Percentiles rank a stretch among this genome's conserved stretches.
These are phyloP conservation scores for Pelargonium australe DNA, from an alignment of 441 rosid species.

Conservation along the genomic window DNA sequence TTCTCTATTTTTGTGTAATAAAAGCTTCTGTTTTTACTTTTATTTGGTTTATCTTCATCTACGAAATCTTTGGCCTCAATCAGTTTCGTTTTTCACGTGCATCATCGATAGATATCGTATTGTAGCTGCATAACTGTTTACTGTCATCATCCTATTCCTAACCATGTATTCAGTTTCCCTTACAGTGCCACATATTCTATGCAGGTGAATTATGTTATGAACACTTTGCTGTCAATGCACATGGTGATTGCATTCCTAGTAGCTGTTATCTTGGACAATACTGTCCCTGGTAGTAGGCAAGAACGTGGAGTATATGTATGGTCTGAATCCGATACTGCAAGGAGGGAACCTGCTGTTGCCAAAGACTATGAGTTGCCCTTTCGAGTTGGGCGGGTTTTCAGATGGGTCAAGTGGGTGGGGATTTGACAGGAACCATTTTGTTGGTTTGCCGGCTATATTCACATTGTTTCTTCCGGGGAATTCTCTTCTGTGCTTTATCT, in stretches of 20 bases:
- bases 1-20: too few species aligned
- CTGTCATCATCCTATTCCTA: too few species aligned
- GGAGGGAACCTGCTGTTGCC: slow-evolving; percentile 69
- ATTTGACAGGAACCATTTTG: slow-evolving; percentile 32
- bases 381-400: slow-evolving; percentile 71
- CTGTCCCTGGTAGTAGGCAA: slow-evolving; percentile 82
- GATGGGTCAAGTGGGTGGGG: slow-evolving; percentile 98
- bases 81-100: too few species aligned
- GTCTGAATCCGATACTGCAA: slow-evolving; percentile 75
- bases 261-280: slow-evolving; percentile 84
- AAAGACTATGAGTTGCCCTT: slow-evolving; percentile 88
- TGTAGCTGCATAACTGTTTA: background rate
- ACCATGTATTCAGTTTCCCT: background rate
- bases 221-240: slow-evolving; percentile 64
- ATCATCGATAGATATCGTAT: background rate
- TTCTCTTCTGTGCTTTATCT: slow-evolving; percentile 9
- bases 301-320: slow-evolving; percentile 93
- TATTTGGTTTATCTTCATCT: background rate
- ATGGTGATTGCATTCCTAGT: slow-evolving; percentile 87
- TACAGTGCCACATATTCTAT: slow-evolving; percentile 11
- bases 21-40: slow-evolving; percentile 12
- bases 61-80: background rate
- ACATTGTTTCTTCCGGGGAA: background rate
- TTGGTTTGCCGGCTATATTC: background rate
- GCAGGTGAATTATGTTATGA: slow-evolving; percentile 88